These are phyloP conservation scores for Podaxis rugospora DNA, from an alignment of 768 basidiomycete genomes.

Conservation along the genomic window DNA sequence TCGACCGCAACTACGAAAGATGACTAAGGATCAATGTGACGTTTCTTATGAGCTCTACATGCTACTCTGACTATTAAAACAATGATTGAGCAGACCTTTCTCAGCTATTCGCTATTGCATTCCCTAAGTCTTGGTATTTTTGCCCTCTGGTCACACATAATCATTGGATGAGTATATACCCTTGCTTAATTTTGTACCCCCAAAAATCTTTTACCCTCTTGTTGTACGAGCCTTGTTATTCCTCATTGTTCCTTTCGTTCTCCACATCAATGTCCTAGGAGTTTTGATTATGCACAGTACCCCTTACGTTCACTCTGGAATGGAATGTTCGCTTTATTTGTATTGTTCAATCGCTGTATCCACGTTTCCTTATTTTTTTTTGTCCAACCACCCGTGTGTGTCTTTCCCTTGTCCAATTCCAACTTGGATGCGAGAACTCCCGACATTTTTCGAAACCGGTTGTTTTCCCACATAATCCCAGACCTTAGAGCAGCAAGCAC, in stretches of 20 bases:
- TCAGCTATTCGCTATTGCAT: background rate
- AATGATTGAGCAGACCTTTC: background rate
- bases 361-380: background rate
- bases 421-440: background rate
- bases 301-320: background rate
- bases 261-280: background rate
- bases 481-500: no score
- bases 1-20: background rate
- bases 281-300: background rate
- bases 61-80: background rate
- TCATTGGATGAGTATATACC: conserved; percentile 2
- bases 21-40: background rate
- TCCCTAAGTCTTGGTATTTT: no score
- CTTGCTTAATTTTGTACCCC: conserved; percentile 3
- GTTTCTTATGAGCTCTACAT: background rate
- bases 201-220: background rate
- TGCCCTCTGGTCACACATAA: background rate
- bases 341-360: conserved; percentile 1
- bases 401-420: background rate
- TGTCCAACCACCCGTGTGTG: background rate
- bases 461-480: no score
- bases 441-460: no score
- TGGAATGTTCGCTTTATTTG: background rate
- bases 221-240: background rate
- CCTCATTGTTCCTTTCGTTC: background rate